These are phyloP conservation scores for Aspergillus tubingensis DNA, from an alignment of 2,329 filamentous ascomycete species.

Conservation along the genomic window DNA sequence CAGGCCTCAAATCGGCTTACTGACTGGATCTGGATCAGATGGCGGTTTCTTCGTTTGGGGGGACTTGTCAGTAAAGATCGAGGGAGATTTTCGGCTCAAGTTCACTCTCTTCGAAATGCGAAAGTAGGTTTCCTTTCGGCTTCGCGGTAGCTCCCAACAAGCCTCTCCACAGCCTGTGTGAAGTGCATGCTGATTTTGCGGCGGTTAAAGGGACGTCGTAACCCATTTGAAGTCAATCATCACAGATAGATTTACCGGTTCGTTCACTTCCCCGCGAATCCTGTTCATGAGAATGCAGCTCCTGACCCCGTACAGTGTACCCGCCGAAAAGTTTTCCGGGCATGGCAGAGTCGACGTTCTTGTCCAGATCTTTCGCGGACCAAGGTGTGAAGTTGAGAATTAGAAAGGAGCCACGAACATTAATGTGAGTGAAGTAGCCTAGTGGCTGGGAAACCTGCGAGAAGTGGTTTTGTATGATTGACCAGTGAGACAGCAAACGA, in stretches of 20 bases:
- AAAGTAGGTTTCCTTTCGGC: conserved; percentile 47
- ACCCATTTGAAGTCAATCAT: conserved; percentile 56
- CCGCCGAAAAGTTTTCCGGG: conserved; percentile 72
- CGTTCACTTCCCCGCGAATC: conserved; percentile 24
- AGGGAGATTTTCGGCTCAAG: conserved; percentile 71
- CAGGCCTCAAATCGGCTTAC: not conserved
- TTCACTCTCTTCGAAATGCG: conserved; percentile 78
- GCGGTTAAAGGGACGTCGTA: conserved; percentile 43
- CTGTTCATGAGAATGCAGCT: not conserved
- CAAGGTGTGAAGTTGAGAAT: conserved; percentile 82
- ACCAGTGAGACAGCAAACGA: conserved; percentile 40
- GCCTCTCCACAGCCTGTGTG: not conserved
- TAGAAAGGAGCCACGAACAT: conserved; percentile 75
- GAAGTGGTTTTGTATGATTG: conserved; percentile 7
- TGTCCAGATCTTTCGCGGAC: conserved; percentile 81
- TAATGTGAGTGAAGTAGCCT: conserved; percentile 36
- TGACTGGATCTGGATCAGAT: conserved; percentile 49
- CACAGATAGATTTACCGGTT: conserved; percentile 70
- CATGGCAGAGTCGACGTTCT: conserved; percentile 76
- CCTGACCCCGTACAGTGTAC: conserved; percentile 35
- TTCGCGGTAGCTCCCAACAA: not conserved
- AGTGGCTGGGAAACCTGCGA: not conserved
- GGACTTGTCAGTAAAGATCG: conserved; percentile 75
- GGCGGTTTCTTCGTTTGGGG: conserved; percentile 90
- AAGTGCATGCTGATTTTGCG: conserved; percentile 20